Conservation (phyloP, 768 basidiomycete genomes). For the Vishniacozyma victoriae region DNA sequence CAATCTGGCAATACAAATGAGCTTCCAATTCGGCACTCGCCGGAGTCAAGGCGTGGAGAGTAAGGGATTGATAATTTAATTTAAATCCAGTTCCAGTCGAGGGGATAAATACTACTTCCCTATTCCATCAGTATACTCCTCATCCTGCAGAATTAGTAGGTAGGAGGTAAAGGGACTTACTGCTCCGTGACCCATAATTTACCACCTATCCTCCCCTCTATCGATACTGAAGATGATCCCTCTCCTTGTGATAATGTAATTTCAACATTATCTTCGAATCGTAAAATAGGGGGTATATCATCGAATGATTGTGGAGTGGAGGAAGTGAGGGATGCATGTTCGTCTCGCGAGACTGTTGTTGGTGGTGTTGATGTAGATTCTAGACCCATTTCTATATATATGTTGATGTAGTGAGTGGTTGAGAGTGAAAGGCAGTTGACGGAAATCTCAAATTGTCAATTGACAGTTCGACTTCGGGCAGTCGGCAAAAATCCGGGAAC, state of each 20-base stretch:
- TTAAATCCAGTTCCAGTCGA: conserved; percentile 68
- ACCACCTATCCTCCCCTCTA: conserved; percentile 57
- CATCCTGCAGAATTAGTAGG: conserved; percentile 5
- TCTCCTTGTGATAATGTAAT: conserved; percentile 66
- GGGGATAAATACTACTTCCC: conserved; percentile 67
- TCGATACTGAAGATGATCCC: too few relatives aligned
- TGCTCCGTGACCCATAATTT: conserved; percentile 80
- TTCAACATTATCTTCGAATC: conserved; percentile 67
- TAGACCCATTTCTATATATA: too few relatives aligned
- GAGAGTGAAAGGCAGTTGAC: too few relatives aligned
- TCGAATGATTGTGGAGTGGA: conserved; percentile 78
- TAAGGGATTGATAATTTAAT: conserved; percentile 81
- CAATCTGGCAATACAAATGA: conserved; percentile 85
- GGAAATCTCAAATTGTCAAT: too few relatives aligned
- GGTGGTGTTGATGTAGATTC: too few relatives aligned
- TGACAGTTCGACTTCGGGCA: too few relatives aligned
- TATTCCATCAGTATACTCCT: too few relatives aligned
- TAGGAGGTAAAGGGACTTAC: conserved; percentile 49
- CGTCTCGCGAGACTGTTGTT: conserved; percentile 56
- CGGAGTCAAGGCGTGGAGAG: conserved; percentile 85
- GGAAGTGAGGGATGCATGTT: conserved; percentile 62
- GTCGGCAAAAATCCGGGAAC: too few relatives aligned
- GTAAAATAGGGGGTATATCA: conserved; percentile 76
- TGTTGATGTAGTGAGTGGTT: too few relatives aligned
- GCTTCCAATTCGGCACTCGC: conserved; percentile 48